Percentiles rank a stretch among this genome's conserved stretches.
phyloP scores from a whole-genome alignment of 148 eudicot genomes.

The Chenopodium album region DNA sequence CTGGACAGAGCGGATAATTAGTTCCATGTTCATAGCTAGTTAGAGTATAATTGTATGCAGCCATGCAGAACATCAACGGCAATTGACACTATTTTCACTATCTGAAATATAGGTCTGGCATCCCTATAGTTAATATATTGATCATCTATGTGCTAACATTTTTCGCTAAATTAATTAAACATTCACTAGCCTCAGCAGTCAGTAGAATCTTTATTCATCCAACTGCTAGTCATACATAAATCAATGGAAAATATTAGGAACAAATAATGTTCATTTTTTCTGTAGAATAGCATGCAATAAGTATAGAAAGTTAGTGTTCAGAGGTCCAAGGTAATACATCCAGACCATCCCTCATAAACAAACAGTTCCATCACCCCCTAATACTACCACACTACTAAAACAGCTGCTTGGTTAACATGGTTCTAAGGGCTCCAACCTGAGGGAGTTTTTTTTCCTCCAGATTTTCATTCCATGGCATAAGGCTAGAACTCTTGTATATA shows the following conservation, averaged over 20 bases:
- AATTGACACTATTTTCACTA: background rate
- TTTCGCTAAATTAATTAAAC: background rate
- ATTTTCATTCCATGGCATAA: background rate
- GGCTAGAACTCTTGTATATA: background rate
- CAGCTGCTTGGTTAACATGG: background rate
- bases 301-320: background rate
- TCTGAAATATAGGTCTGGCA: background rate
- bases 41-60: background rate
- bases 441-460: background rate
- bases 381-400: background rate
- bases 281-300: background rate
- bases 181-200: background rate
- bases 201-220: background rate
- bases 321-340: background rate
- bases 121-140: background rate
- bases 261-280: background rate
- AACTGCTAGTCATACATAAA: background rate
- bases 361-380: background rate
- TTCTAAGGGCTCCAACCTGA: background rate
- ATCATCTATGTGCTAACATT: background rate
- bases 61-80: background rate
- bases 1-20: slow-evolving; percentile 34
- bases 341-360: background rate
- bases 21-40: background rate
- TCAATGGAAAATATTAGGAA: background rate